Base-by-base conservation (phyloP, 2,329 filamentous ascomycete genomes). In the Neonectria punicea region DNA sequence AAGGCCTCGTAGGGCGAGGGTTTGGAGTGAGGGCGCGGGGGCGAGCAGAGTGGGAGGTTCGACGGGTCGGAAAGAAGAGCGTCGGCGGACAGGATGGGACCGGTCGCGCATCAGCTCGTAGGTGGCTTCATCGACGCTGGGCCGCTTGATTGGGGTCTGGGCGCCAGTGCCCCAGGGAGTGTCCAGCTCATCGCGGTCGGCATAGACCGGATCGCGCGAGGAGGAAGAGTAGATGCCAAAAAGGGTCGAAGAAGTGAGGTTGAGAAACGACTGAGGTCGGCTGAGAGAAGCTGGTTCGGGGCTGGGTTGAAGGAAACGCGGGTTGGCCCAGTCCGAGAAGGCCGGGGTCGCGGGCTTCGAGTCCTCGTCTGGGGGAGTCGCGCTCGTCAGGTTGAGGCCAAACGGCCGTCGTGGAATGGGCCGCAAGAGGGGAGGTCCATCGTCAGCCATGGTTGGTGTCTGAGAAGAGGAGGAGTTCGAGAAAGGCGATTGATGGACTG, bases 221-320 rank as follows among this genome's bases (percentile, higher is more conserved):
- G 87, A 86, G 65, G 87, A 87, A 11, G 90, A 90, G 83, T 97
- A 99, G 74, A 99, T 99, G 59, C 96, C 95, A 71, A 92, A 92
- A 5, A 99, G 87, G 0, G 96, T 97, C 2, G 93, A 94, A 10
- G 92, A 91, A 4, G 93, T 97, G 65, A 99, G 86, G 77, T 98
- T 97, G 75, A 94, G 83, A 62, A 93, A 87, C 10, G 93, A 97
- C 69, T 91, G 89, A 25, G 90, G 92, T 63, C 93, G 89, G 75
- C 87, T 90, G 69, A 89, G 86, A 80, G 53, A 73, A 43, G 34
- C 54, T 44, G 74, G 71, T 32, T 78, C 74, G 49, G 75, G 70
- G 5, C 73, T 85, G 67, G 83, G 84, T 68, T 80, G 83, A 22
- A 77, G 61, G 59, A 76, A 73, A 30, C 71, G 65, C 58, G 83